Evolutionary conservation across 495 filamentous ascomycete species (phyloP), one percentile per base, ranked within the genome.

Genomic region (Tuber calosporum): DNA sequence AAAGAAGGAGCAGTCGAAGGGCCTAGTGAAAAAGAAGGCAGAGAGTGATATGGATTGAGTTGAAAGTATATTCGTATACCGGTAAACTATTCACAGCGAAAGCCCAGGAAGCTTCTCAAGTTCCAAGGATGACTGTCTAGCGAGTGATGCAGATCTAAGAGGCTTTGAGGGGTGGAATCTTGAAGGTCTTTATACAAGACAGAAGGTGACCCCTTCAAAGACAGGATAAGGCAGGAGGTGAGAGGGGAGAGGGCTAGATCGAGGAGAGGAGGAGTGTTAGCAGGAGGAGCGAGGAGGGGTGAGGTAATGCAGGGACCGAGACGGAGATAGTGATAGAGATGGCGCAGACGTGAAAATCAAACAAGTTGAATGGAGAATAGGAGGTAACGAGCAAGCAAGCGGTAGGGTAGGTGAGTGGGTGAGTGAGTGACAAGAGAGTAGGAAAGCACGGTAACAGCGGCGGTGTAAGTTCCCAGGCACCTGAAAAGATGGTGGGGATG

Each of bases 161-260:
- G 72, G 72, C 72, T 45, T 75, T 58, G 72, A 69, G 73, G 69
- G 73, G 73, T 62, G 74, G 77, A 68, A 80, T 77, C 72, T 62
- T 66, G n/a, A 43, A 71, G 72, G 73, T 38, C 77, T 80, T 80
- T 80, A 80, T 80, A 80, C 71, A 71, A 66, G 67, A 74, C 70
- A 26, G 76, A 72, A 22, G 67, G 43, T 30, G 41, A 69, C 70
- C 58, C 67, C 71, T 74, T 68, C 39, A 43, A 43, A 69, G 42
- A 77, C 58, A n/a, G 58, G 69, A 69, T 19, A 45, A 72, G 74
- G 69, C 58, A 69, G 37, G 69, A 58, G 75, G 58, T 43, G 69
- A 41, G 72, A 70, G 67, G 69, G 72, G 74, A 67, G 75, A 75
- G 72, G 76, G 76, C 71, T 77, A 74, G 71, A 77, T 78, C 74